Evolutionary conservation across 2,329 filamentous ascomycete species (phyloP).

Genomic region (Trichophyton equinum): DNA sequence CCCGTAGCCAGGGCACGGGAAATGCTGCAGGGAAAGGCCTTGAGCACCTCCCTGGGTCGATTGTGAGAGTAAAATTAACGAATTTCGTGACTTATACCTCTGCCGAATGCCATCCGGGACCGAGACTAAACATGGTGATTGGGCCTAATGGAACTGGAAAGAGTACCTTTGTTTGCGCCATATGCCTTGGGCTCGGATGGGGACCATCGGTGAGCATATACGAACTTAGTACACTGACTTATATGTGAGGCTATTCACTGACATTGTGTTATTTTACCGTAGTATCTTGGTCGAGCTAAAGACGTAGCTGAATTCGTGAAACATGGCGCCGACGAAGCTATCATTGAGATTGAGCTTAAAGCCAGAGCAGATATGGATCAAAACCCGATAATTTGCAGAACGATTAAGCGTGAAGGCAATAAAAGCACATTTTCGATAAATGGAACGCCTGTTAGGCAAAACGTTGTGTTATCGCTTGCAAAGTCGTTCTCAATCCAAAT

Average conservation of each 20-base stretch:
- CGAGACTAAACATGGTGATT: slow-evolving; percentile 95
- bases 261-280: slow-evolving; percentile 3
- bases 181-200: slow-evolving; percentile 84
- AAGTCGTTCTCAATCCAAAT: slow-evolving; percentile 75
- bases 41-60: slow-evolving; percentile 57
- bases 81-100: slow-evolving; percentile 94
- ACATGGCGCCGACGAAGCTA: slow-evolving; percentile 63
- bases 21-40: neutral
- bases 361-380: slow-evolving; percentile 40
- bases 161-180: slow-evolving; percentile 91
- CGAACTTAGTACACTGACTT: neutral
- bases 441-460: slow-evolving; percentile 47
- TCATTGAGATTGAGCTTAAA: slow-evolving; percentile 83
- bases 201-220: slow-evolving; percentile 43
- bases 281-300: slow-evolving; percentile 73
- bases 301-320: slow-evolving; percentile 86
- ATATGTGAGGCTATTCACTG: neutral
- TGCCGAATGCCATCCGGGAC: slow-evolving; percentile 81
- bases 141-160: slow-evolving; percentile 98
- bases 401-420: slow-evolving; percentile 72
- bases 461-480: slow-evolving; percentile 55
- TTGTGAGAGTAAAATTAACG: slow-evolving; percentile 70
- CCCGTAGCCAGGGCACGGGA: neutral
- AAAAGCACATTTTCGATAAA: slow-evolving; percentile 69
- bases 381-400: slow-evolving; percentile 64